Evolutionary conservation across 345 rosid species (phyloP), one percentile per base, ranked within the genome.

Genomic region (Luvunga scandens): DNA sequence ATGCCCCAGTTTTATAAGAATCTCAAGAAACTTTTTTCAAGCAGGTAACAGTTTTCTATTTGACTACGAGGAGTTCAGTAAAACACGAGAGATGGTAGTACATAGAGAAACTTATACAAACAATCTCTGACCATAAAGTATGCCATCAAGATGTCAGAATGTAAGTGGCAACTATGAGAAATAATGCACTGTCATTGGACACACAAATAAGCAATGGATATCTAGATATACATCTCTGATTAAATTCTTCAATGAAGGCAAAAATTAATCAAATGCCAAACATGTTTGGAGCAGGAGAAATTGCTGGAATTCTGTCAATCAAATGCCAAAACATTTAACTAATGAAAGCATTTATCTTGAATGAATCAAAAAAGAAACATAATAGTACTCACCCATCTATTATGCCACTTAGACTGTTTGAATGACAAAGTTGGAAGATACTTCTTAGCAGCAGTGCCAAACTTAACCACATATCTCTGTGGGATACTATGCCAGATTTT

Each of bases 401-500:
- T 66, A 31, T 6, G 74, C 63, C 69, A 76, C 75, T 78, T 81
- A 53, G 87, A 77, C 80, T 79, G 79, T 76, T 75, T 71, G 27
- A 24, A 79, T 57, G 57, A 69, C 50, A 77, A 28, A 80, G 83
- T 83, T 64, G 86, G 75, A 67, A 78, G 55, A 73, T 78, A 67
- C 50, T 85, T 89, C 81, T 77, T 82, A 85, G 78, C 59, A 62
- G 81, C 61, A 76, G 82, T 77, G 73, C 83, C 83, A 82, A 86
- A 89, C 76, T 88, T 80, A 36, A 73, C 67, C 9, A 73, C 79
- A 83, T 76, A 83, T 81, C 85, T 84, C 66, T 64, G 86, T 1
- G 98, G 92, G 78, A 88, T 78, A 63, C 81, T 76, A 82, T 88
- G 85, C 98, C 96, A 89, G 45, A 93, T 82, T 85, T 85, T 88